Evolutionary conservation across 495 filamentous ascomycete species (phyloP).

Genomic region (Podospora sp.): DNA sequence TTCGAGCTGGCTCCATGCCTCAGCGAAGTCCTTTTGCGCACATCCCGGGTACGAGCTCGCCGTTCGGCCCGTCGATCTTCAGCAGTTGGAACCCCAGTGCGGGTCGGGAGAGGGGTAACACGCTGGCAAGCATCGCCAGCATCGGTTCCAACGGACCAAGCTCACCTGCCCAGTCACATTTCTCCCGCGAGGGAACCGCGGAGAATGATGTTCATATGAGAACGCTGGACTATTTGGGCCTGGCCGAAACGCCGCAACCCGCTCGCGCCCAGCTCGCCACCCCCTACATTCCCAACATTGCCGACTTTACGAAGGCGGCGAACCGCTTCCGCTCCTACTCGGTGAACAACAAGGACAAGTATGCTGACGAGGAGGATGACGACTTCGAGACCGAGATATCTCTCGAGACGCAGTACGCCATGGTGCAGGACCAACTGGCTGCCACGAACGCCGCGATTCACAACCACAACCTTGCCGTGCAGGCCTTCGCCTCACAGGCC

Average conservation of each 20-base stretch:
- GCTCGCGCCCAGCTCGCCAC: constrained; percentile 70
- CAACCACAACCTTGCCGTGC: constrained; percentile 90
- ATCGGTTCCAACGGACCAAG: constrained; percentile 77
- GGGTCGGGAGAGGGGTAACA: constrained; percentile 74
- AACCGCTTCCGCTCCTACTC: constrained; percentile 96
- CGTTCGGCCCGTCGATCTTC: constrained; percentile 89
- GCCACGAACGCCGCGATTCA: constrained; percentile 90
- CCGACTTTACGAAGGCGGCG: constrained; percentile 71
- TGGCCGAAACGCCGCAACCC: constrained; percentile 92
- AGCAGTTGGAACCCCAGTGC: constrained; percentile 76
- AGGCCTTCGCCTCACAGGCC: constrained; percentile 84
- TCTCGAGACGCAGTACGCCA: constrained; percentile 68
- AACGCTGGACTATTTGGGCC: constrained; percentile 92
- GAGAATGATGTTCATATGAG: constrained; percentile 85
- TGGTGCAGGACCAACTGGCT: constrained; percentile 60
- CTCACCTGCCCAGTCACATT: constrained; percentile 86
- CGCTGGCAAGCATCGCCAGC: constrained; percentile 78
- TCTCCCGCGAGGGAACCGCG: constrained; percentile 81
- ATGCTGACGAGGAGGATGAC: constrained; percentile 90
- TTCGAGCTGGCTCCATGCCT: constrained; percentile 94
- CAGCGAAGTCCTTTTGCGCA: constrained; percentile 75
- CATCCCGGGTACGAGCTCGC: constrained; percentile 53
- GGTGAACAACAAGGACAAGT: constrained; percentile 98
- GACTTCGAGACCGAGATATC: constrained; percentile 75
- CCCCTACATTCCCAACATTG: constrained; percentile 78